Evolutionary conservation across 2,329 filamentous ascomycete genomes (phyloP).

Genomic region (Xylariaceae sp.): DNA sequence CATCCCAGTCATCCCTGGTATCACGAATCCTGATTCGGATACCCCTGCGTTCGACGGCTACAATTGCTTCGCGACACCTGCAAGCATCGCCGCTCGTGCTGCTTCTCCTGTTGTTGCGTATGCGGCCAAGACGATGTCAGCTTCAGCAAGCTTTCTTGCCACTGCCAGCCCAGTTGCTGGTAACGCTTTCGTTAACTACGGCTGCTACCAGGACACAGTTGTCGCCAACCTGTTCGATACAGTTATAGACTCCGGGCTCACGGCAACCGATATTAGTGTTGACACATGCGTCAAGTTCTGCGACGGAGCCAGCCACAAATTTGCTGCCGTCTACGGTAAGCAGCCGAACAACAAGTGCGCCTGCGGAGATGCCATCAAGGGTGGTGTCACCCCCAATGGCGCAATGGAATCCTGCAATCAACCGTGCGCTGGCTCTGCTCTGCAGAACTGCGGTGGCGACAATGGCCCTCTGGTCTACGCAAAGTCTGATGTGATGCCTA

Average conservation of each 20-base stretch:
- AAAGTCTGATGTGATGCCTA: not conserved
- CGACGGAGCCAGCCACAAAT: not conserved
- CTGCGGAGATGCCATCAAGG: conserved; percentile 4
- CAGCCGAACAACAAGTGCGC: not conserved
- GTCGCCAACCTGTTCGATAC: not conserved
- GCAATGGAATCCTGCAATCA: conserved; percentile 28
- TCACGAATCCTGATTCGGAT: conserved; percentile 11
- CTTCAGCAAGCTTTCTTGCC: conserved; percentile 29
- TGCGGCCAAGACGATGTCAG: conserved; percentile 14
- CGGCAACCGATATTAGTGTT: not conserved
- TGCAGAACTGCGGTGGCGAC: conserved; percentile 27
- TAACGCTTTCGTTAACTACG: conserved; percentile 22
- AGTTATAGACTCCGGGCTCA: not conserved
- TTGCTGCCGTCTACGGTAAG: conserved; percentile 7
- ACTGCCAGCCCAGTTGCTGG: conserved; percentile 23
- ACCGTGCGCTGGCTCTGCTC: conserved; percentile 18
- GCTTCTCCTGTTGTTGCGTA: conserved; percentile 5
- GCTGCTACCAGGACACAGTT: conserved; percentile 24
- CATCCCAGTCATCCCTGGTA: conserved; percentile 40
- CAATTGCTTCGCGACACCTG: conserved; percentile 33
- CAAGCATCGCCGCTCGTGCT: conserved; percentile 14
- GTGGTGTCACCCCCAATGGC: not conserved
- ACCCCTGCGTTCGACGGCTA: conserved; percentile 17
- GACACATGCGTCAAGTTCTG: conserved; percentile 20
- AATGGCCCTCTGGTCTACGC: conserved; percentile 29